Conservation (phyloP, 2,329 filamentous ascomycete genomes). For the Microdochium trichocladiopsis region DNA sequence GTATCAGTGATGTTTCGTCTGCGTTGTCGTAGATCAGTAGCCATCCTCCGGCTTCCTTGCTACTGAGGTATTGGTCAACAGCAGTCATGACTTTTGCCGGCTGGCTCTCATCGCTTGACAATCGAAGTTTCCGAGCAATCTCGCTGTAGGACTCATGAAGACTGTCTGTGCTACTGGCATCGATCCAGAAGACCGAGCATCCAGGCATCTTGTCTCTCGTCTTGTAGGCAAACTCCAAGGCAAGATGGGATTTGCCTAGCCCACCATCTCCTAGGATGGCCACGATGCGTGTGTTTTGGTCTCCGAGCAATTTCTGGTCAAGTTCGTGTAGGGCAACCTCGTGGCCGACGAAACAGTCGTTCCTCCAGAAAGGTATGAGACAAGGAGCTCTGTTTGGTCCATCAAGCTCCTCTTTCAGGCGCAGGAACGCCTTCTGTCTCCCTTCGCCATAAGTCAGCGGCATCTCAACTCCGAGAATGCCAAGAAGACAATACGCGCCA, state of each 20-base stretch:
- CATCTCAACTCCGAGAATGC: conserved; percentile 10
- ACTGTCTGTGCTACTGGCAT: neutral
- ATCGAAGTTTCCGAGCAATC: neutral
- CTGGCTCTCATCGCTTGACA: neutral
- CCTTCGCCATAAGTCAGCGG: conserved; percentile 10
- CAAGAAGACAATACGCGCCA: conserved; percentile 9
- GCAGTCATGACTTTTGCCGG: neutral
- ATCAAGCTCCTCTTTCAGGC: neutral
- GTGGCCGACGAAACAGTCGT: neutral
- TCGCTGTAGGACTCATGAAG: neutral
- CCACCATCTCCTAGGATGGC: neutral
- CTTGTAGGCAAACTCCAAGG: neutral
- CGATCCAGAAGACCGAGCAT: neutral
- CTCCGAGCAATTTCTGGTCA: neutral
- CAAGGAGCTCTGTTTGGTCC: neutral
- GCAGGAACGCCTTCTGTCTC: neutral
- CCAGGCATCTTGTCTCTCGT: neutral
- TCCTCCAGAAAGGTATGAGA: neutral
- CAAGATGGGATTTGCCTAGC: neutral
- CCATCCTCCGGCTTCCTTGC: neutral
- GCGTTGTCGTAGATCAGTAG: neutral
- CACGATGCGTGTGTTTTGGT: neutral
- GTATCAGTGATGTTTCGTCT: neutral
- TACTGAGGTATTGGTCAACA: neutral
- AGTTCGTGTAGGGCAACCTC: neutral